These are phyloP conservation scores for Pyracantha coccinea DNA, from an alignment of 331 rosid species.

Conservation along the genomic window DNA sequence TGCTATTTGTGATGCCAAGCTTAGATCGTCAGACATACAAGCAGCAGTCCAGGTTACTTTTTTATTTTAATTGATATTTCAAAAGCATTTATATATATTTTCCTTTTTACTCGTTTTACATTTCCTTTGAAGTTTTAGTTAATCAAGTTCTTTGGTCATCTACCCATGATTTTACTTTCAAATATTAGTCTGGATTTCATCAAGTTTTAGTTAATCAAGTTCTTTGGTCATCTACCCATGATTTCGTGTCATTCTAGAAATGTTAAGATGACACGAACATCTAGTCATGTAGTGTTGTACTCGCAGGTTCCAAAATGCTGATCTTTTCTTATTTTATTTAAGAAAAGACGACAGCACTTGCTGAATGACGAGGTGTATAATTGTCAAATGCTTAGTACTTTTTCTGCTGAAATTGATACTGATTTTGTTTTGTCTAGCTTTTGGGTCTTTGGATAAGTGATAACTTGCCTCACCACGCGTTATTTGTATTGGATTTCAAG, in stretches of 20 bases:
- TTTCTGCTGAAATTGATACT: not conserved
- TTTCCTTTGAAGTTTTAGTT: not conserved
- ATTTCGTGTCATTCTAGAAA: too few relatives aligned
- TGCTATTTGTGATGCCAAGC: constrained; percentile 92
- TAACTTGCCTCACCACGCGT: not conserved
- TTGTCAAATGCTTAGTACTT: not conserved
- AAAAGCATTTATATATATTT: not conserved
- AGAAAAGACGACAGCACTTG: not conserved
- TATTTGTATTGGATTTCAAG: not conserved
- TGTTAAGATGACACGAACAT: not conserved
- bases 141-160: not conserved
- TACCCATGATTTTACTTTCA: not conserved
- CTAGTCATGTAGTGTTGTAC: not conserved
- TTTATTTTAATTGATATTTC: not conserved
- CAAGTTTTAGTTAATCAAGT: too few relatives aligned
- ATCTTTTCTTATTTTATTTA: not conserved
- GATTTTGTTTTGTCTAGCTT: not conserved
- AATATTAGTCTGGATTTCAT: not conserved
- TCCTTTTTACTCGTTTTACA: not conserved
- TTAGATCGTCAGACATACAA: constrained; percentile 84
- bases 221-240: too few relatives aligned
- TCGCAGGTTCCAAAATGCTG: not conserved
- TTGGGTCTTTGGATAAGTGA: not conserved
- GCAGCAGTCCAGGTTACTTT: constrained; percentile 85
- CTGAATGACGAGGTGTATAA: not conserved